Evolutionary conservation across 179 eudicot species (phyloP), one percentile per base, ranked within the genome.

Genomic region (Amaranthus tricolor): DNA sequence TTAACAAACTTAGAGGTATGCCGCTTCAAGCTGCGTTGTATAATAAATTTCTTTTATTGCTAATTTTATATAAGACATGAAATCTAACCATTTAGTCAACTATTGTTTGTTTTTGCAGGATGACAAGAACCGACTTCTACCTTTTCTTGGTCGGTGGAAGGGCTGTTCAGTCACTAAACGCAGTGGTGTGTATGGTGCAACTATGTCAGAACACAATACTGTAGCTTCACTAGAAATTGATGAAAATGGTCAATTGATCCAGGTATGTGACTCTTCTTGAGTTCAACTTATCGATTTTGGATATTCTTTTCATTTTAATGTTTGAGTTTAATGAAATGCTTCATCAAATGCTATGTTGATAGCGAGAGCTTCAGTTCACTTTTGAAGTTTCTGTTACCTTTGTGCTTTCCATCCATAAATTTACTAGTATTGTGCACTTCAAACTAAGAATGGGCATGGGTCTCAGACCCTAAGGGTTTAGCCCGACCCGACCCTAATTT

Each of bases 131-230:
- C 84, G 97, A 85, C 72, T 94, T 67, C 66, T 55, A 57, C 96
- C 90, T 52, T 87, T 88, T 84, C 90, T 94, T 78, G 98, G 97
- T 57, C 89, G 73, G 68, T 94, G 98, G 98, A 87, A 89, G 77
- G 97, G 98, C n/a, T 86, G 79, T 70, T 94, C 98, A 45, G 21
- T 85, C 62, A 94, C 98, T 54, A 94, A 84, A 73, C 98, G 98
- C 51, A 92, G 94, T 80, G 98, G 97, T 78, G 90, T 94, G 21
- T 94, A 94, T 85, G 97, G 97, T 79, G 90, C 98, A 66, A 94
- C 98, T 53, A 80, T 90, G 55, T 85, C 93, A 71, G 90, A 92
- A 80, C 90, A 93, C 24, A 84, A 87, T 73, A 94, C 97, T 16
- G 52, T 78, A 59, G 76, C 90, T 67, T 78, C 82, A 73, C 90